A percentile compares a stretch with the other conserved stretches of the same genome.
phyloP scores from a whole-genome alignment of 768 basidiomycete genomes.

The Boletus tylopilopsis region DNA sequence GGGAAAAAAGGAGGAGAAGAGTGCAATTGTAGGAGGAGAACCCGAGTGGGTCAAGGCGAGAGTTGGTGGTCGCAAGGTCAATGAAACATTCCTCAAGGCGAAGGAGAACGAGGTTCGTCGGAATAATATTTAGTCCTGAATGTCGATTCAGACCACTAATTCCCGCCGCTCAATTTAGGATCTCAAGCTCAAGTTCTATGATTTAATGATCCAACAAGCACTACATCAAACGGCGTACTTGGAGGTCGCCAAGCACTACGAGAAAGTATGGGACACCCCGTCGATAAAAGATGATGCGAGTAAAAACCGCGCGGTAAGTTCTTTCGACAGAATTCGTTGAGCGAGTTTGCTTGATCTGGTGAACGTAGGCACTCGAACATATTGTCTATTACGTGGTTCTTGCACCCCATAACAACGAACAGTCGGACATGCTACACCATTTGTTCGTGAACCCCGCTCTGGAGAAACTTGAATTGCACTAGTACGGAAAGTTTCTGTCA shows the following conservation, averaged over 20 bases:
- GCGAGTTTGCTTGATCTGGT: slow-evolving; percentile 1
- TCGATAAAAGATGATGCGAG: slow-evolving; percentile 83
- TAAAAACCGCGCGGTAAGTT: slow-evolving; percentile 64
- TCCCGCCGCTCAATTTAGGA: slow-evolving; percentile 49
- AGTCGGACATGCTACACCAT: slow-evolving; percentile 94
- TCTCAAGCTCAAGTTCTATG: slow-evolving; percentile 93
- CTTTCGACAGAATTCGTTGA: neutral
- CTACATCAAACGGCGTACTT: slow-evolving; percentile 82
- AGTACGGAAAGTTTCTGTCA: slow-evolving; percentile 46
- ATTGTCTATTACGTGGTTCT: slow-evolving; percentile 94
- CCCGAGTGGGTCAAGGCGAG: slow-evolving; percentile 91
- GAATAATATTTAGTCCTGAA: neutral
- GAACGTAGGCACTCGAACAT: slow-evolving; percentile 78
- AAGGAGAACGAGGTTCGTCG: slow-evolving; percentile 80
- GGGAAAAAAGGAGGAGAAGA: slow-evolving; percentile 49
- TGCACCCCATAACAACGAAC: slow-evolving; percentile 93
- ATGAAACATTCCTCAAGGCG: slow-evolving; percentile 88
- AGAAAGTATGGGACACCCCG: slow-evolving; percentile 97
- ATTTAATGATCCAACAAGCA: slow-evolving; percentile 94
- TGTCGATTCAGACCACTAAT: neutral
- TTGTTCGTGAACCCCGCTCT: slow-evolving; percentile 77
- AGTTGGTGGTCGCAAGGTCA: slow-evolving; percentile 91
- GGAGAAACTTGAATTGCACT: slow-evolving; percentile 76
- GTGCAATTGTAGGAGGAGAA: slow-evolving; percentile 66
- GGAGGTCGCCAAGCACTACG: slow-evolving; percentile 91